Base-by-base conservation (phyloP, 2,329 filamentous ascomycete genomes). In the Penicillium sp. region DNA sequence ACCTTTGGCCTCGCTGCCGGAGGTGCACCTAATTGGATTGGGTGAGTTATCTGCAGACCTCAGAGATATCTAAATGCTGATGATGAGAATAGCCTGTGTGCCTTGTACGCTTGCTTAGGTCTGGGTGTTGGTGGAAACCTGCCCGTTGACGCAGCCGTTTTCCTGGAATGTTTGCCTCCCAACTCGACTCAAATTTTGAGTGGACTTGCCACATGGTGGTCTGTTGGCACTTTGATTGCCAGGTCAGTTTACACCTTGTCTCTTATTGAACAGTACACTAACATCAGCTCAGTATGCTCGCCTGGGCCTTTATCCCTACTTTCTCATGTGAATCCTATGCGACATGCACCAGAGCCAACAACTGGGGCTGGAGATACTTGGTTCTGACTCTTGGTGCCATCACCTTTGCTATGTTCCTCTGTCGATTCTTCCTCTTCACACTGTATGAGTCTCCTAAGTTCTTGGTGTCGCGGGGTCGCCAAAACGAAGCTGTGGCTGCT, bases 391-490 rank as follows among this genome's bases (percentile, higher is more conserved):
- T 91, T 18, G 90, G 90, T 45, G 75, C 86, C 36, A 74, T 84
- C 38, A 92, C 89, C 0, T 84, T 92, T 60, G 68, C 78, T 72
- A 90, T 92, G 86, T 93, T 91, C 65, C 69, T 88, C 43, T 75
- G 85, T 57, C 89, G 91, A 16, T 91, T 90, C 76, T 85, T 90
- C 71, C 63, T 91, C 53, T 93, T 93, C 73, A 83, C 86, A 51
- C 82, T 94, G 11, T 89, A 88, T 67, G 91, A 95, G 68, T 92
- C 90, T 5, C 91, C 91, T 43, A 94, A 94, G 70, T 95, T 86
- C 67, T 79, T 95, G 22, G 83, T 95, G 9, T 88, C 86, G 18
- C 81, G 84, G n/a, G 89, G 90, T 34, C 84, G 89, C 6, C 88
- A 95, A 70, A 77, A 83, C 13, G 90, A 94, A 66, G 91, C 91